Evolutionary conservation across 768 basidiomycete species (phyloP), one percentile per base, ranked within the genome.

Genomic region (Rubroboletus pulcherrimus): DNA sequence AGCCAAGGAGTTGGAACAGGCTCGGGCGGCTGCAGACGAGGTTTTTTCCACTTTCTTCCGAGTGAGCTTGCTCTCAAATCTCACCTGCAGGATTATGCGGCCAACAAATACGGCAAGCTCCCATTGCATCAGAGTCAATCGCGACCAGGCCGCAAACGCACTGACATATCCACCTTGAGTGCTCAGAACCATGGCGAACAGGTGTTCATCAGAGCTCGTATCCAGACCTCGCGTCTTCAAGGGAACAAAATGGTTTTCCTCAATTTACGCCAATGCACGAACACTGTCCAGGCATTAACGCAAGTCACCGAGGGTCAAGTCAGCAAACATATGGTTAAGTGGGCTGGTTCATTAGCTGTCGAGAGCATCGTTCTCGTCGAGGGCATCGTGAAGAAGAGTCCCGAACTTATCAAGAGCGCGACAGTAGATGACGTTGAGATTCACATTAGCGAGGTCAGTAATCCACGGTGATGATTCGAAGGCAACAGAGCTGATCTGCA

Each of bases 291-390:
- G 70, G 94, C 89, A 35, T 75, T 98, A 39, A 76, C 96, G 57
- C 73, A 77, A 46, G 83, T 89, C 24, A 75, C 87, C 10, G 81
- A 84, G 11, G 88, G 83, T 44, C 85, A 82, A 65, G 80, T 98
- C 29, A 95, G 92, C 58, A 98, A 95, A 74, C 94, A 96, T 70
- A 99, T 99, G 97, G 83, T 93, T 38, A 97, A 93, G 73, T 98
- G 90, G 89, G 83, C 87, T 17, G 85, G 85, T 19, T 68, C 82
- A 26, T 74, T 98, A 48, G 77, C 86, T 29, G 82, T 82, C 64
- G 97, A 99, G 76, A 91, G 88, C 55, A 94, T 99, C 65, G 87
- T 98, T 6, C 82, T 95, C 24, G 88, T 96, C 6, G 88, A 94
- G 72, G 96, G 93, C 38, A 66, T 78, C 50, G 89, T 95, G 41